Evolutionary conservation across 768 basidiomycete species (phyloP), one percentile per base, ranked within the genome.

Genomic region (Amanita thiersii): DNA sequence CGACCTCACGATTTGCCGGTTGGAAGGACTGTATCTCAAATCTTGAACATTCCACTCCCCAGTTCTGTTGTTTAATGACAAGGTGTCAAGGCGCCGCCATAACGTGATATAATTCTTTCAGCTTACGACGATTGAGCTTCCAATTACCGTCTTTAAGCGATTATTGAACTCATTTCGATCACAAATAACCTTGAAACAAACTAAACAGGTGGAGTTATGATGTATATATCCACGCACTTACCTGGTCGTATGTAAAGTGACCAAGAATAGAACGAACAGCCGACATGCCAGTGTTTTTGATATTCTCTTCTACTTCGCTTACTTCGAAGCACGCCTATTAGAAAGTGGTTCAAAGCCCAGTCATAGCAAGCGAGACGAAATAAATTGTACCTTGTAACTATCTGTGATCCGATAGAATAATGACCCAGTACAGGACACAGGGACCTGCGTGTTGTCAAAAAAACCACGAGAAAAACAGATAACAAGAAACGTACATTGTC

Each of bases 21-120:
- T 76, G 68, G 65, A 77, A 77, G 0, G 66, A 68, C 49, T 77
- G 75, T n/a, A 76, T 62, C 48, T 77, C 75, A 49, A 76, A 77
- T 44, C 73, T 57, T 5, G 74, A 72, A 43, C 75, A 75, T 40
- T 73, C 68, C 4, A 77, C 73, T 26, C 75, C 75, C 75, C 75
- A 77, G 45, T 62, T 68, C 68, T 72, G 39, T 18, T 24, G 15
- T 30, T 2, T 19, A 17, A 37, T 14, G 17, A 36, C 14, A 40
- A 12, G 5, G 29, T n/a, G 9, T 15, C 29, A 7, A 26, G 10
- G 25, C n/a, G n/a, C n/a, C n/a, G n/a, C n/a, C n/a, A 23, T 15
- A 19, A 12, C 18, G 32, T 11, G 36, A 24, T 15, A 33, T 42
- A 20, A 12, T 40, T n/a, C n/a, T n/a, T 26, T 10, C 31, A n/a